Base-by-base conservation (phyloP, 1,284 basidiomycete genomes). In the Clitocybe nebularis region DNA sequence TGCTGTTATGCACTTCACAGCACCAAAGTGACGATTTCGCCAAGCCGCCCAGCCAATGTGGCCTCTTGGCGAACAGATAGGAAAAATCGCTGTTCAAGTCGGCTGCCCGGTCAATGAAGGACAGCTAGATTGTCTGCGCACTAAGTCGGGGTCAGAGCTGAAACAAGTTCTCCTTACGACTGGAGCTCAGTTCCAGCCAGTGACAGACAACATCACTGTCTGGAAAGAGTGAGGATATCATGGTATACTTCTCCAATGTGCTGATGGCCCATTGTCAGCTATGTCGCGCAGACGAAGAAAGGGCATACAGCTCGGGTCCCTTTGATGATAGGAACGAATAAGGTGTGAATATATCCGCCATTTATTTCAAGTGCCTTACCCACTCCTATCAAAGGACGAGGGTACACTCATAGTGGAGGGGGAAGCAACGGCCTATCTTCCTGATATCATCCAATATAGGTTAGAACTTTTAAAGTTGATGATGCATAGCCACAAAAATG, bases 351-450 rank as follows among this genome's bases (percentile, higher is more conserved):
- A 16, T 21, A 17, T 38, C 25, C 13, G 33, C 35, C 16, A 20
- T 23, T 10, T 35, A 29, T 21, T 17, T 38, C n/a, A 21, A 17
- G 2, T 11, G 6, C 9, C 20, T 7, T 6, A 5, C n/a, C n/a
- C 4, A 23, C 36, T 29, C 24, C n/a, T 44, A 4, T 16, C 32
- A 1, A 23, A 69, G 67, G 67, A 71, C 41, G 69, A 71, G 56
- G 68, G 68, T 14, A 69, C 65, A 6, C 50, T 69, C 14, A 69
- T 70, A 29, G 64, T 70, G 14, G 63, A 70, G 48, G 62, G 66
- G 6, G 68, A 71, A 45, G 64, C 66, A 10, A 70, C 67, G 3
- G 66, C 69, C 7, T 69, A 67, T 43, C 57, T 65, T 3, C 44
- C 59, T 33, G 65, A 66, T 46, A 63, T 61, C 16, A 53, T 58